Evolutionary conservation across 2,329 filamentous ascomycete species (phyloP), one percentile per base, ranked within the genome.

Genomic region (Penicillium sp.): DNA sequence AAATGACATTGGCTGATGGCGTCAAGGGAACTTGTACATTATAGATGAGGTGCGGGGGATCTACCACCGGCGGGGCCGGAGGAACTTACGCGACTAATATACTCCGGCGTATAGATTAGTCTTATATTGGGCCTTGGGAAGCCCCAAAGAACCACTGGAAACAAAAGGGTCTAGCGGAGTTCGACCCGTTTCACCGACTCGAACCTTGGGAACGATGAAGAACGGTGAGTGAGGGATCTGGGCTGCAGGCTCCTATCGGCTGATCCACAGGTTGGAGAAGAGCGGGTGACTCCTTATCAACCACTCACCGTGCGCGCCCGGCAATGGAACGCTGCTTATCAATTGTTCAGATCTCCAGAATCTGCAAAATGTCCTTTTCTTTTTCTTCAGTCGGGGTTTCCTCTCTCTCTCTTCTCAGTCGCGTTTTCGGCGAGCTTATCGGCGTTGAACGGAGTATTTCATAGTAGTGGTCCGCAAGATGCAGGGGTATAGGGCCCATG

Each of bases 401-500:
- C 38, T 21, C 3, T 15, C 19, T 19, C 13, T 49, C n/a, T 30
- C 26, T 44, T 30, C n/a, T 15, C n/a, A n/a, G 13, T 41, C 31
- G 21, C 17, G 9, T 41, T 26, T 26, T 26, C 26, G 26, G 26
- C 26, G 26, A 26, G 26, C 5, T 26, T 26, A 26, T 26, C 26
- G 26, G 26, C 26, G 26, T 26, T 26, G 26, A 26, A 26, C 26
- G 26, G 26, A 26, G 26, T 4, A 26, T 6, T 26, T 26, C 13
- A 17, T 15, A 9, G 23, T 49, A 21, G 23, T 17, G 19, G 7
- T 7, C 19, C 8, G 29, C 23, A n/a, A 57, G 31, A 63, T 65
- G 63, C 54, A 63, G 60, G 55, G 50, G 51, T 41, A 58, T 47
- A 31, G 35, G 19, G 52, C 31, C 58, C 66, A 63, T 61, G 68